Conservation (phyloP, 2,329 filamentous ascomycete genomes). For the Fusarium chaquense region DNA sequence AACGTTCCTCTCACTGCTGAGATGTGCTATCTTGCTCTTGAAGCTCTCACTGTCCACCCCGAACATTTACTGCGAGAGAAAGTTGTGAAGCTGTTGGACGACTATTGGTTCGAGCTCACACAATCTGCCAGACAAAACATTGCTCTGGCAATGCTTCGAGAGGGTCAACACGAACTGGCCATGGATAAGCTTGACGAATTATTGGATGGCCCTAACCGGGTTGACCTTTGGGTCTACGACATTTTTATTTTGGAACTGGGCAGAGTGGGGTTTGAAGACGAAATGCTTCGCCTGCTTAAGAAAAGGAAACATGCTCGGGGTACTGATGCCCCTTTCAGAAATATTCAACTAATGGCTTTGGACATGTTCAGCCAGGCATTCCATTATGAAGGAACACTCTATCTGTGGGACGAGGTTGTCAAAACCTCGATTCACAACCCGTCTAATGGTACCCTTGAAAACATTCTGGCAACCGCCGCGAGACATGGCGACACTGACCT, state of each 20-base stretch:
- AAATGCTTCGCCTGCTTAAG: constrained; percentile 76
- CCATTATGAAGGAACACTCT: constrained; percentile 73
- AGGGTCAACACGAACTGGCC: constrained; percentile 85
- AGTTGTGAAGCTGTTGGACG: constrained; percentile 79
- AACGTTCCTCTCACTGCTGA: constrained; percentile 72
- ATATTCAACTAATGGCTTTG: constrained; percentile 78
- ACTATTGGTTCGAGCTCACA: constrained; percentile 69
- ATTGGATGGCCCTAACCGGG: constrained; percentile 63
- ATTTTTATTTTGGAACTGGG: constrained; percentile 80
- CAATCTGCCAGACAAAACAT: constrained; percentile 74
- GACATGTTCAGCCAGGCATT: constrained; percentile 75
- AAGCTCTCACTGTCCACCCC: constrained; percentile 84
- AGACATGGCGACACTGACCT: constrained; percentile 74
- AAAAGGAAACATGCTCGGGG: constrained; percentile 59
- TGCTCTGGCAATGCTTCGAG: constrained; percentile 79
- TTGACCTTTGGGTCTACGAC: constrained; percentile 82
- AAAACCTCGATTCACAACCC: constrained; percentile 54
- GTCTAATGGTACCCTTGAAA: constrained; percentile 72
- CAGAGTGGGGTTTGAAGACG: constrained; percentile 79
- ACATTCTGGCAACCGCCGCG: constrained; percentile 79
- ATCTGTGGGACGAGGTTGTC: constrained; percentile 78
- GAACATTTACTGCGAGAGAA: constrained; percentile 81
- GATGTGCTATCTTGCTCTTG: constrained; percentile 77
- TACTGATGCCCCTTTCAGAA: constrained; percentile 57
- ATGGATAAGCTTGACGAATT: constrained; percentile 77